Conservation (phyloP, 176 grass and related monocot species). For the Zea luxurians region DNA sequence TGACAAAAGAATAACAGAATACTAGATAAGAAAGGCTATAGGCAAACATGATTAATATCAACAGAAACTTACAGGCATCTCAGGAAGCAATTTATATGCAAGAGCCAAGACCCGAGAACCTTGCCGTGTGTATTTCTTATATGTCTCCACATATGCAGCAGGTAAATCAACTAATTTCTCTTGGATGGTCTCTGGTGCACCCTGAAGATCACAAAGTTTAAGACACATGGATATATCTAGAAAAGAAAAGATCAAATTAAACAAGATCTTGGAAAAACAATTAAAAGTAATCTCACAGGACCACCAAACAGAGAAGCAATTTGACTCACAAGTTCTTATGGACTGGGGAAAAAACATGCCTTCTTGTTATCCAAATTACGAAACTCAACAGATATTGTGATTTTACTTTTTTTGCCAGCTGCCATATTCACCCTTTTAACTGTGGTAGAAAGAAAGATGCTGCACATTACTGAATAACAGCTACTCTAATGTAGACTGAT, state of each 20-base stretch:
- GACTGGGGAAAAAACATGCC: not conserved
- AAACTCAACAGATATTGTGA: slow-evolving; percentile 12
- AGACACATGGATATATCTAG: slow-evolving; percentile 5
- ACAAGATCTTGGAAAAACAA: not conserved
- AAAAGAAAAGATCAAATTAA: not conserved
- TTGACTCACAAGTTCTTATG: not conserved
- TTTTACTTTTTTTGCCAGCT: not conserved
- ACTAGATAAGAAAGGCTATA: not conserved
- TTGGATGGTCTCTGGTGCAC: slow-evolving; percentile 97
- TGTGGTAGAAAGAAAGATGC: not conserved
- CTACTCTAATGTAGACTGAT: slow-evolving; percentile 7
- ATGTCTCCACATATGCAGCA: slow-evolving; percentile 85
- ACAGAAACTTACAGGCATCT: slow-evolving; percentile 84
- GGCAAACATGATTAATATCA: slow-evolving; percentile 8
- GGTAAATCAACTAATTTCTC: slow-evolving; percentile 88
- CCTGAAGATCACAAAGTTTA: slow-evolving; percentile 46
- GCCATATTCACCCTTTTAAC: slow-evolving; percentile 11
- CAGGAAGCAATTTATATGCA: slow-evolving; percentile 86
- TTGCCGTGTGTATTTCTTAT: slow-evolving; percentile 95
- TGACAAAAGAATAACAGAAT: slow-evolving; percentile 17
- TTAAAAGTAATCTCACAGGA: slow-evolving; percentile 5
- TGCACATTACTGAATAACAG: not conserved
- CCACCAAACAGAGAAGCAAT: not conserved
- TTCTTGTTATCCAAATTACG: not conserved
- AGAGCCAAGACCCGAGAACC: slow-evolving; percentile 96